phyloP scores from a whole-genome alignment of 148 eudicot genomes.

The Polygonum maritimum region DNA sequence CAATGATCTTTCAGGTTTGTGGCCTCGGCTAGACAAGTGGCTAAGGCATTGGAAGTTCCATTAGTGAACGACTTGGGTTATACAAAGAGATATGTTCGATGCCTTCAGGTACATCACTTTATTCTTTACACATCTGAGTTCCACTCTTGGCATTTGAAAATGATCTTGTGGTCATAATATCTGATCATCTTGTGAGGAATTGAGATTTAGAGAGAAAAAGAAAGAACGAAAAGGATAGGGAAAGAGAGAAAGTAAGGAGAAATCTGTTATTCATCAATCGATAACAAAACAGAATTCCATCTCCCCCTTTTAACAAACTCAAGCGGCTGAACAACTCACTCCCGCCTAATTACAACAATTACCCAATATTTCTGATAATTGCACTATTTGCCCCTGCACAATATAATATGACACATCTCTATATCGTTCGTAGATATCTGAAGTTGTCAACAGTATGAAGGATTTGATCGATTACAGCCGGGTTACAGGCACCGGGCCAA shows the following conservation, averaged over 20 bases:
- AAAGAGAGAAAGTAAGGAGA: no score
- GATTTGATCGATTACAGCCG: slow-evolving; percentile 92
- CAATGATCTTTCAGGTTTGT: slow-evolving; percentile 47
- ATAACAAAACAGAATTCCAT: no score
- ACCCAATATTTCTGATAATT: no score
- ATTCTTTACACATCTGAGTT: background rate
- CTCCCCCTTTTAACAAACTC: no score
- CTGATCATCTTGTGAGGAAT: no score
- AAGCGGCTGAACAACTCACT: no score
- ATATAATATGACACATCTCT: no score
- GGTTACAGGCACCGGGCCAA: slow-evolving; percentile 70
- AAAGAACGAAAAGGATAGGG: no score
- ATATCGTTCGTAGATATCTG: slow-evolving; percentile 58
- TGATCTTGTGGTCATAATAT: background rate
- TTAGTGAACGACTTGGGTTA: slow-evolving; percentile 89
- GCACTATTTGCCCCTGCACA: no score
- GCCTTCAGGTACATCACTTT: slow-evolving; percentile 66
- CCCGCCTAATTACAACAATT: no score
- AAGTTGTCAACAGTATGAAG: slow-evolving; percentile 94
- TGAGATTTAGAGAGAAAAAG: no score
- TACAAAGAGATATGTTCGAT: slow-evolving; percentile 92
- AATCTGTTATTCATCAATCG: no score
- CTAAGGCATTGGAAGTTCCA: slow-evolving; percentile 80
- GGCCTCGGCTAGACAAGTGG: slow-evolving; percentile 66
- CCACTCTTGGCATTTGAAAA: background rate